Percentiles rank a stretch among this genome's conserved stretches.
Conservation (phyloP, 2,329 filamentous ascomycete genomes). For the Ceratocystis harringtonii region DNA sequence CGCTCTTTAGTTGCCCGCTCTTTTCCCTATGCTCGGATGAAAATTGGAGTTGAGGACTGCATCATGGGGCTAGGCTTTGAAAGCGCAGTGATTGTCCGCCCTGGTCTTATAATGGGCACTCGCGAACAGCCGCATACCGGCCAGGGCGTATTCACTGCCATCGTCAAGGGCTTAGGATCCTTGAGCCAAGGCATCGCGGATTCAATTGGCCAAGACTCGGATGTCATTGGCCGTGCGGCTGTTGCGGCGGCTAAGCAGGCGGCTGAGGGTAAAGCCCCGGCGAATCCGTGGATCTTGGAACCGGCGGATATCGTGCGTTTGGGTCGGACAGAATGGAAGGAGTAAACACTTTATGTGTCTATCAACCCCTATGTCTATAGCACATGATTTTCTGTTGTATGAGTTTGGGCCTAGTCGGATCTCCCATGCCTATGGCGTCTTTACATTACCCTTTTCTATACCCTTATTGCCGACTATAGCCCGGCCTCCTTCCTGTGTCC, state of each 20-base stretch:
- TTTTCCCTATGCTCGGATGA: slow-evolving; percentile 54
- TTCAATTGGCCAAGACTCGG: slow-evolving; percentile 55
- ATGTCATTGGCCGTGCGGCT: slow-evolving; percentile 55
- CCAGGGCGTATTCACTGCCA: slow-evolving; percentile 40
- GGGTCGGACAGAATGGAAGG: slow-evolving; percentile 44
- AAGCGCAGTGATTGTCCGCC: slow-evolving; percentile 56
- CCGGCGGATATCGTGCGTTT: slow-evolving; percentile 49
- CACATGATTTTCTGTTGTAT: background rate
- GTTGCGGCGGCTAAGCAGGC: slow-evolving; percentile 45
- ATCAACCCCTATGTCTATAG: background rate
- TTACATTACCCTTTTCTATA: too few species aligned
- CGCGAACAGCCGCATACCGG: slow-evolving; percentile 45
- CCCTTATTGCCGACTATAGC: too few species aligned
- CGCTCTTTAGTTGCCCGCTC: slow-evolving; percentile 27
- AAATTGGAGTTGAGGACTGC: slow-evolving; percentile 70
- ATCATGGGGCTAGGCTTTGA: slow-evolving; percentile 61
- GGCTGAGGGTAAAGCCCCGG: slow-evolving; percentile 42
- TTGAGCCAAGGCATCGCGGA: slow-evolving; percentile 45
- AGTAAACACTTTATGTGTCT: slow-evolving; percentile 19
- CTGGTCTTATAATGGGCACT: slow-evolving; percentile 60
- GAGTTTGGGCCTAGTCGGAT: too few species aligned
- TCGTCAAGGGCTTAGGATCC: slow-evolving; percentile 41
- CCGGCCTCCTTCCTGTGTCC: too few species aligned
- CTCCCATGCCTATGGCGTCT: too few species aligned
- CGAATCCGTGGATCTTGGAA: slow-evolving; percentile 46